Base-by-base conservation (phyloP, 345 rosid genomes). In the Aquilaria malaccensis region DNA sequence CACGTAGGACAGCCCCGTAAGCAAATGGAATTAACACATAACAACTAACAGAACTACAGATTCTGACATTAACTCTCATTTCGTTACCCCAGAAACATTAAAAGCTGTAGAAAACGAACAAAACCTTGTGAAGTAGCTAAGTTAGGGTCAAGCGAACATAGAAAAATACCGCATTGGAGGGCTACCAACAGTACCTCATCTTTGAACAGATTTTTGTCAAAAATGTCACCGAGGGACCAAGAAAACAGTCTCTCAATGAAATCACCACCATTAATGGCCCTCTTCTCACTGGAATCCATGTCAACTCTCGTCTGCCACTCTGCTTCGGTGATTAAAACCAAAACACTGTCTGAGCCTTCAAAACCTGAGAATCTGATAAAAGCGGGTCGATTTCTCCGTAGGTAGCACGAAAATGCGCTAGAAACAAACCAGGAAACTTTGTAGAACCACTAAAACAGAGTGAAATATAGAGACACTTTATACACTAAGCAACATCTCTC, bases 181-280 rank as follows among this genome's bases (percentile, higher is more conserved):
- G 22, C 22, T 22, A 22, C 22, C 22, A 22, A 22, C 22, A 22
- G 22, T 50, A 76, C 85, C 76, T 68, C 10, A 46, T 74, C 37
- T 60, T 31, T 30, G 53, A 66, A 76, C 56, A 81, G 81, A 14
- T 64, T 22, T 32, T 69, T 51, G 50, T 78, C 50, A 22, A 52
- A 60, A 37, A 81, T 67, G 60, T 78, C 79, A 0, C 73, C 64
- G 41, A 78, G 61, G 4, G 79, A 69, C 86, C 86, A 78, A 11
- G 76, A 72, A 43, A 54, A 71, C 43, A 78, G 55, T 9, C 7
- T 2, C n/a, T 55, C 49, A 22, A 49, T 50, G 30, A 73, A 68
- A 29, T 53, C 61, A 45, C 13, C 10, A 58, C 59, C 53, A 6
- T 30, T 9, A 6, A 3, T 2, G 29, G 4, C 48, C 6, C 13